Evolutionary conservation across 768 basidiomycete species (phyloP).

Genomic region (Suillus ampliporus): DNA sequence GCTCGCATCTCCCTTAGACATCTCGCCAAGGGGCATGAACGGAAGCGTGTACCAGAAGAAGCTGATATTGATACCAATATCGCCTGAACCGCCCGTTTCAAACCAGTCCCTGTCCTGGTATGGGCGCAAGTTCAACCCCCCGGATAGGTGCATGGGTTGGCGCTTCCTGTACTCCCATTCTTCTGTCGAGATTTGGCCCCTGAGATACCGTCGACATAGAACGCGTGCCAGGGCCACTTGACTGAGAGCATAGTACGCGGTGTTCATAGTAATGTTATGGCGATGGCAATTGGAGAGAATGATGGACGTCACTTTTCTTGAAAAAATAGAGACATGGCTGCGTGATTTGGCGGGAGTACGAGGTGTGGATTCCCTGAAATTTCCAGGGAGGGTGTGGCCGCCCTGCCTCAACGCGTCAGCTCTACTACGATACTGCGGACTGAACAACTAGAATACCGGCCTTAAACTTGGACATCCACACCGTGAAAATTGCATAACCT

Average conservation of each 20-base stretch:
- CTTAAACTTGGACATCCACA: slow-evolving; percentile 38
- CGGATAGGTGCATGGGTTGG: slow-evolving; percentile 55
- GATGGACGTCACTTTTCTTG: slow-evolving; percentile 32
- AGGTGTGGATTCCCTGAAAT: slow-evolving; percentile 39
- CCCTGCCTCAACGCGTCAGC: slow-evolving; percentile 42
- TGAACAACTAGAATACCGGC: slow-evolving; percentile 30
- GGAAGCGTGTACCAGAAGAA: slow-evolving; percentile 51
- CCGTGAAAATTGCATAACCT: slow-evolving; percentile 41
- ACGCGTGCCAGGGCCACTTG: slow-evolving; percentile 57
- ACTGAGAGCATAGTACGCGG: slow-evolving; percentile 51
- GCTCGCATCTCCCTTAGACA: slow-evolving; percentile 11
- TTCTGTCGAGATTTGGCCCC: slow-evolving; percentile 48
- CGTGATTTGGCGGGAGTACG: slow-evolving; percentile 48
- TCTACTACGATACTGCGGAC: background rate
- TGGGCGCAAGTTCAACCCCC: slow-evolving; percentile 56
- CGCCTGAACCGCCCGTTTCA: slow-evolving; percentile 45
- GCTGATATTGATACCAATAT: slow-evolving; percentile 48
- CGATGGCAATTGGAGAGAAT: slow-evolving; percentile 46
- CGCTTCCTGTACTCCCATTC: slow-evolving; percentile 58
- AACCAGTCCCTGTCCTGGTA: slow-evolving; percentile 53
- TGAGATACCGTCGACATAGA: slow-evolving; percentile 48
- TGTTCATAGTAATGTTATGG: slow-evolving; percentile 52
- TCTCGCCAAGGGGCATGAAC: slow-evolving; percentile 49
- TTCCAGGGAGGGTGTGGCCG: slow-evolving; percentile 57
- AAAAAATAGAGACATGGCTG: slow-evolving; percentile 26